Percentiles rank a stretch among this genome's conserved stretches.
Conservation (phyloP, 2,329 filamentous ascomycete genomes). For the Talaromyces albobiverticillius region DNA sequence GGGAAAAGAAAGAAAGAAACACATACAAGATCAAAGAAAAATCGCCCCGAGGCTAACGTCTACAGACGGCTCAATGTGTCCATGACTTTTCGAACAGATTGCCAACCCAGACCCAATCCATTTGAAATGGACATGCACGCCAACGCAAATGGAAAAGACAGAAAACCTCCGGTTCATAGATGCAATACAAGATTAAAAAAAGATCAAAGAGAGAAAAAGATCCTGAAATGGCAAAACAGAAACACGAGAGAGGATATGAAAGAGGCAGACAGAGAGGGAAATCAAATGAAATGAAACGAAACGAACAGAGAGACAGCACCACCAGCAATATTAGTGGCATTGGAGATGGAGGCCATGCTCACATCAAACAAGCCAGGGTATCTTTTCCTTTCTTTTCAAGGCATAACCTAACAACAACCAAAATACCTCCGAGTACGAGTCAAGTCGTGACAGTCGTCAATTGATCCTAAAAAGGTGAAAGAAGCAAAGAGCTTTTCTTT, state of each 20-base stretch:
- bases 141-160: constrained; percentile 4
- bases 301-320: no score
- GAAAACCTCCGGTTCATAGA: constrained; percentile 4
- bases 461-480: not conserved
- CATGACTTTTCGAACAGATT: constrained; percentile 6
- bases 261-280: not conserved
- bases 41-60: constrained; percentile 4
- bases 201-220: not conserved
- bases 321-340: not conserved
- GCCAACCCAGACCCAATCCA: constrained; percentile 4
- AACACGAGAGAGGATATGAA: not conserved
- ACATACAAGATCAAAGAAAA: not conserved
- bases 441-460: constrained; percentile 1
- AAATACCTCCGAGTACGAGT: constrained; percentile 2
- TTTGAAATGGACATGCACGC: not conserved
- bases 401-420: constrained; percentile 1
- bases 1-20: not conserved
- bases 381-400: constrained; percentile 5
- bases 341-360: constrained; percentile 10
- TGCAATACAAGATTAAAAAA: constrained; percentile 6
- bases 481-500: not conserved
- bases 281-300: not conserved
- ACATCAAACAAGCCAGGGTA: constrained; percentile 12
- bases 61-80: constrained; percentile 1
- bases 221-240: not conserved